Evolutionary conservation across 2,329 filamentous ascomycete genomes (phyloP).

Genomic region (Aureobasidium sp.): DNA sequence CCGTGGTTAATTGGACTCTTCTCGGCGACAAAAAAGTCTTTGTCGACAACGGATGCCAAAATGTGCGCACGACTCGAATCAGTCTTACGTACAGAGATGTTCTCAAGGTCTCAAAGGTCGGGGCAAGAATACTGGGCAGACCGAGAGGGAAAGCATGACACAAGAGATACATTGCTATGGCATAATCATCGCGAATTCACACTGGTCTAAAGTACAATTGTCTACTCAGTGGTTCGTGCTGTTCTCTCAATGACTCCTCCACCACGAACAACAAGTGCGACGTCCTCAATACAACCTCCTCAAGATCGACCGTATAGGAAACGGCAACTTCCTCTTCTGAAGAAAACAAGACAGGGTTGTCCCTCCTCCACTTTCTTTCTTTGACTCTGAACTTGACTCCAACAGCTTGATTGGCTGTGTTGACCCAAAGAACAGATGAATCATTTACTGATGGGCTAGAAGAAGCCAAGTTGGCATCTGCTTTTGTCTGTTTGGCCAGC

Average conservation of each 20-base stretch:
- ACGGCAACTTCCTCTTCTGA: slow-evolving; percentile 59
- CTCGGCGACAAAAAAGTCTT: slow-evolving; percentile 45
- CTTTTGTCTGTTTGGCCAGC: slow-evolving; percentile 45
- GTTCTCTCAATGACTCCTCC: slow-evolving; percentile 41
- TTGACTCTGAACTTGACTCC: slow-evolving; percentile 62
- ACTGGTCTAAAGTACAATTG: slow-evolving; percentile 4
- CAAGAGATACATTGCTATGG: neutral
- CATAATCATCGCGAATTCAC: neutral
- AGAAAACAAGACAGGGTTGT: slow-evolving; percentile 49
- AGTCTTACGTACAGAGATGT: slow-evolving; percentile 86
- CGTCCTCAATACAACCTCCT: slow-evolving; percentile 63
- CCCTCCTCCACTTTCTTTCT: slow-evolving; percentile 41
- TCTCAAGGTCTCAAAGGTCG: slow-evolving; percentile 67
- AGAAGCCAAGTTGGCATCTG: slow-evolving; percentile 13
- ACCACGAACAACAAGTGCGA: slow-evolving; percentile 57
- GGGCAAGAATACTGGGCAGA: slow-evolving; percentile 56
- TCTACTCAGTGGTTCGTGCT: slow-evolving; percentile 1
- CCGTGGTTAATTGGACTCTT: slow-evolving; percentile 62
- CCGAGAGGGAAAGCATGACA: slow-evolving; percentile 16
- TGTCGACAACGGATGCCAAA: slow-evolving; percentile 44
- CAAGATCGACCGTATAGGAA: slow-evolving; percentile 63
- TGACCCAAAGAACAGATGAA: slow-evolving; percentile 60
- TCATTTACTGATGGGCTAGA: slow-evolving; percentile 23
- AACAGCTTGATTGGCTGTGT: slow-evolving; percentile 49
- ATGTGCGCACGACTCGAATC: slow-evolving; percentile 53